Evolutionary conservation across 371 early-diverging fungal genomes (phyloP).

Genomic region (Rhizomucor pusillus): DNA sequence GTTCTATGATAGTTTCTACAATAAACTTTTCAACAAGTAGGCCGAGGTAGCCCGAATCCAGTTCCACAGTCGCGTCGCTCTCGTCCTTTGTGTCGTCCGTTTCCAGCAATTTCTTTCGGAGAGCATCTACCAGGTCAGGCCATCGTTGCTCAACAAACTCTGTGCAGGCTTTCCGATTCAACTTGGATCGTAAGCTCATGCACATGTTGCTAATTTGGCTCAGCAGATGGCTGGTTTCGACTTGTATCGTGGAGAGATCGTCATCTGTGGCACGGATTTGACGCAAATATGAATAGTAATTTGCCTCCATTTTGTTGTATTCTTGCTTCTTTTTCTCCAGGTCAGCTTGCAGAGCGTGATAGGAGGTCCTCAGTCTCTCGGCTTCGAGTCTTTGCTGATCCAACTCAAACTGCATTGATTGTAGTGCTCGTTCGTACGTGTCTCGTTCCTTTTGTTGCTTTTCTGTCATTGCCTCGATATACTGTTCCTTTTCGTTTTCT

Average conservation of each 20-base stretch:
- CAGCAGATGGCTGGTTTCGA: conserved; percentile 17
- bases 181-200: conserved; percentile 33
- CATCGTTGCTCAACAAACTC: conserved; percentile 16
- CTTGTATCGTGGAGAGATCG: conserved; percentile 30
- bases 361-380: conserved; percentile 10
- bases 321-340: conserved; percentile 24
- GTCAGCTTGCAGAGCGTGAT: conserved; percentile 19
- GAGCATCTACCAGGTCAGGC: conserved; percentile 14
- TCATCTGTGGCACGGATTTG: conserved; percentile 33
- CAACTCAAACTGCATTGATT: conserved; percentile 1
- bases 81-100: conserved; percentile 6
- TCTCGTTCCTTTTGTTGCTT: conserved; percentile 12
- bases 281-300: conserved; percentile 32
- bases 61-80: not conserved
- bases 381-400: conserved; percentile 8
- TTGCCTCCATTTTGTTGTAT: conserved; percentile 32
- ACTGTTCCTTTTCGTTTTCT: conserved; percentile 30
- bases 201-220: conserved; percentile 20
- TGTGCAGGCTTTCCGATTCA: conserved; percentile 33
- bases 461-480: conserved; percentile 19
- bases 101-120: conserved; percentile 1
- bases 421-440: conserved; percentile 6
- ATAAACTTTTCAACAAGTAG: conserved; percentile 27
- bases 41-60: conserved; percentile 16
- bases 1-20: conserved; percentile 16